These are phyloP conservation scores for Lizanozyma gosingica DNA, from an alignment of 1,139 yeast species.

Conservation along the genomic window DNA sequence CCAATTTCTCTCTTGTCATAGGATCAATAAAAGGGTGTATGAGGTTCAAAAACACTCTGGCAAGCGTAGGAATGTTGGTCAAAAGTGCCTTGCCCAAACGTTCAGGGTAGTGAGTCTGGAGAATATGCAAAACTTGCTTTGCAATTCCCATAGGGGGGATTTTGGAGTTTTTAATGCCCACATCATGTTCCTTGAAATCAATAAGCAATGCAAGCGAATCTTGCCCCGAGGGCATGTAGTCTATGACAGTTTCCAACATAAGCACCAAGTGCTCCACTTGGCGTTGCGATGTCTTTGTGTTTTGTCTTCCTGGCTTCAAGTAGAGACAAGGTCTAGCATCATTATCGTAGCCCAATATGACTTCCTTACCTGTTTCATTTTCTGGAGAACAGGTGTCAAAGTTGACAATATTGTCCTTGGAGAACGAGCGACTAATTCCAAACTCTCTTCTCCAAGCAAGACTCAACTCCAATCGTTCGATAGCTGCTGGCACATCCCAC, in stretches of 20 bases:
- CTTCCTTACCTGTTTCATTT: constrained; percentile 81
- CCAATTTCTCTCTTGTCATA: constrained; percentile 81
- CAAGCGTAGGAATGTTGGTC: constrained; percentile 89
- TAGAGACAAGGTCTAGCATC: constrained; percentile 86
- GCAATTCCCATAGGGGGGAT: constrained; percentile 80
- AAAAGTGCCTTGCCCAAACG: constrained; percentile 84
- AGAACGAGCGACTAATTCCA: constrained; percentile 61
- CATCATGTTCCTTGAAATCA: constrained; percentile 71
- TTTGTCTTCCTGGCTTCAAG: constrained; percentile 86
- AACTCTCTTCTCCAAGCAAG: constrained; percentile 88
- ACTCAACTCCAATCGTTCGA: constrained; percentile 64
- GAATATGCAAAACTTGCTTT: constrained; percentile 72
- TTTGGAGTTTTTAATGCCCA: constrained; percentile 46
- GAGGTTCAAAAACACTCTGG: constrained; percentile 79
- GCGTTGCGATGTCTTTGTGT: constrained; percentile 74
- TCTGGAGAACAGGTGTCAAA: constrained; percentile 60
- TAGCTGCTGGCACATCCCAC: constrained; percentile 69
- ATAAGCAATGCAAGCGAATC: constrained; percentile 83
- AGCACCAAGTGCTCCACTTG: constrained; percentile 92
- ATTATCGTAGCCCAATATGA: constrained; percentile 81
- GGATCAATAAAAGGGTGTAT: constrained; percentile 96
- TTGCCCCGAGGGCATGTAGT: constrained; percentile 93
- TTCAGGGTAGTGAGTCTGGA: constrained; percentile 95
- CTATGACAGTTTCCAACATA: constrained; percentile 84
- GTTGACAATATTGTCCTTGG: constrained; percentile 38